Evolutionary conservation across 768 basidiomycete genomes (phyloP).

Genomic region (Kwoniella pini): DNA sequence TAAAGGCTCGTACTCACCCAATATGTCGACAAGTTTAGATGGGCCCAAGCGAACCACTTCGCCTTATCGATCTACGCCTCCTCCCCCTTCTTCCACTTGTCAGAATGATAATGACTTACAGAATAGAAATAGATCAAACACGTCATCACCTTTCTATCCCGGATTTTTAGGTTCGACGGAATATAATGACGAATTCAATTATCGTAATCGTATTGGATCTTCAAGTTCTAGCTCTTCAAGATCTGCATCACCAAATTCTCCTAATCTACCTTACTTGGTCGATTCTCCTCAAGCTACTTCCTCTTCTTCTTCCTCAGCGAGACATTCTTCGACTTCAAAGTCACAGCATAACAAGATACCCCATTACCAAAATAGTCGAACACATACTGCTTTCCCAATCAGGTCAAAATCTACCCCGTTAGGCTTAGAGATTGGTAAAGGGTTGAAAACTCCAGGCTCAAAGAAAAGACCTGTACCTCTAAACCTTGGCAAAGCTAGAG

Average conservation of each 20-base stretch:
- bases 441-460: conserved; percentile 1
- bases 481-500: conserved; percentile 11
- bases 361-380: too few species aligned
- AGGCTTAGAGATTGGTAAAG: not conserved
- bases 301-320: conserved; percentile 1
- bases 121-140: too few species aligned
- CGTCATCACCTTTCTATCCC: conserved; percentile 3
- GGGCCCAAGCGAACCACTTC: not conserved
- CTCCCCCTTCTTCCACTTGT: conserved; percentile 5
- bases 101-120: too few species aligned
- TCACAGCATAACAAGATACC: too few species aligned
- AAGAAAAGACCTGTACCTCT: conserved; percentile 21
- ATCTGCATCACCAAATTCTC: not conserved
- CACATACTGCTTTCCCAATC: not conserved
- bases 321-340: too few species aligned
- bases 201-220: not conserved
- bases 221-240: not conserved
- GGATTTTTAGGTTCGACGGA: conserved; percentile 14
- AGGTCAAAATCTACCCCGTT: conserved; percentile 5
- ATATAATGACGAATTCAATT: not conserved
- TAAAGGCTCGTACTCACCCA: too few species aligned
- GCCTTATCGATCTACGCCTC: conserved; percentile 9
- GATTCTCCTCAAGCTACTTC: conserved; percentile 8
- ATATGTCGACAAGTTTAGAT: not conserved
- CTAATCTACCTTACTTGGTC: conserved; percentile 16